Conservation (phyloP, 2,329 filamentous ascomycete genomes). For the Colletotrichum paranaense region DNA sequence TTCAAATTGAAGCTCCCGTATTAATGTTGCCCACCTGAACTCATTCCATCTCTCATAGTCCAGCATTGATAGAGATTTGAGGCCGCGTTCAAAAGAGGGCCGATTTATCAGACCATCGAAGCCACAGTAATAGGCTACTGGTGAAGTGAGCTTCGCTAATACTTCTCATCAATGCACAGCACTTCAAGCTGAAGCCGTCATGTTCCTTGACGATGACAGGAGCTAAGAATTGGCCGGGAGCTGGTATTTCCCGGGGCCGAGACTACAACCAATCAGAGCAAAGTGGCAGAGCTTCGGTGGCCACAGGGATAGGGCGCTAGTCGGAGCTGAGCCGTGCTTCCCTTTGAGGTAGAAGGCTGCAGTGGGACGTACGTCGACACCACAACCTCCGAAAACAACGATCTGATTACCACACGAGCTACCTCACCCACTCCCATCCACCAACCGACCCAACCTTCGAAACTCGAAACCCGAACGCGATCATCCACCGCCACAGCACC, state of each 20-base stretch:
- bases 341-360: conserved; percentile 30
- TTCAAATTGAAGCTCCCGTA: too few relatives aligned
- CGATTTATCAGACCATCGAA: too few relatives aligned
- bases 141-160: too few relatives aligned
- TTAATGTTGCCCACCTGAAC: too few relatives aligned
- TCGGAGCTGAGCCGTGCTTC: conserved; percentile 29
- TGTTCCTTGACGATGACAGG: background rate
- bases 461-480: conserved; percentile 1
- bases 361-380: conserved; percentile 34
- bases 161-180: background rate
- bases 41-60: too few relatives aligned
- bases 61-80: too few relatives aligned
- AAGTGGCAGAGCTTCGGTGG: conserved; percentile 26
- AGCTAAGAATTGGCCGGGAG: background rate
- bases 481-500: background rate
- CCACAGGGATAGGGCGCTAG: conserved; percentile 21
- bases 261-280: background rate
- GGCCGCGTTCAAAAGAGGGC: too few relatives aligned
- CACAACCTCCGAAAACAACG: conserved; percentile 34
- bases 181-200: background rate
- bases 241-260: background rate
- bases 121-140: too few relatives aligned
- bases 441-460: conserved; percentile 2
- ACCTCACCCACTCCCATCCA: background rate
- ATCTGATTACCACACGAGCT: conserved; percentile 33